Conservation (phyloP, 176 grass and related monocot species). For the Canna indica region DNA sequence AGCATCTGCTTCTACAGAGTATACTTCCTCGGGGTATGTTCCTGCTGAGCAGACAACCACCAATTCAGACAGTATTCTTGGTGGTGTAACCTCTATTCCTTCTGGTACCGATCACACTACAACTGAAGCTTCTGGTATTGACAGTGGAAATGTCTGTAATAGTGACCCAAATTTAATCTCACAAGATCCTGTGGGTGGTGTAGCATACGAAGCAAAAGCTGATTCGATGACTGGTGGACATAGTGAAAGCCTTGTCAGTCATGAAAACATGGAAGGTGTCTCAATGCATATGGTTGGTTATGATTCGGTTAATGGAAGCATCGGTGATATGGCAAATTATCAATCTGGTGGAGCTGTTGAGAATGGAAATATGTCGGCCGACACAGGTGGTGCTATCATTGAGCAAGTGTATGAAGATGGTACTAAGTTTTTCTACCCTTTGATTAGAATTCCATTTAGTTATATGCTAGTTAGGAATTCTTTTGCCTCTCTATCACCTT, state of each 20-base stretch:
- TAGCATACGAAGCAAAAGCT: background rate
- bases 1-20: constrained; percentile 14
- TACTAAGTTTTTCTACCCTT: constrained; percentile 16
- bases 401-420: constrained; percentile 65
- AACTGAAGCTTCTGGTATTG: constrained; percentile 10
- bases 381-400: constrained; percentile 23
- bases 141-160: constrained; percentile 18
- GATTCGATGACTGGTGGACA: background rate
- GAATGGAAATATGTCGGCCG: constrained; percentile 37
- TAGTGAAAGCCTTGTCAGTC: background rate
- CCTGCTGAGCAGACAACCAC: constrained; percentile 2
- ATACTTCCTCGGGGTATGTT: constrained; percentile 17
- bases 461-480: background rate
- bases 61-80: constrained; percentile 1
- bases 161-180: constrained; percentile 1
- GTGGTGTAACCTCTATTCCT: constrained; percentile 17
- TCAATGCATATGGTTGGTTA: constrained; percentile 36
- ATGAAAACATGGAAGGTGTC: constrained; percentile 14
- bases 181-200: constrained; percentile 5
- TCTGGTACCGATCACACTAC: constrained; percentile 12
- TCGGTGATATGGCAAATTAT: constrained; percentile 35
- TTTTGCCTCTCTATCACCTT: background rate
- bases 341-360: constrained; percentile 42
- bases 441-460: background rate
- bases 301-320: constrained; percentile 39